phyloP scores from a whole-genome alignment of 805 yeast species.

The Candida jianshihensis region DNA sequence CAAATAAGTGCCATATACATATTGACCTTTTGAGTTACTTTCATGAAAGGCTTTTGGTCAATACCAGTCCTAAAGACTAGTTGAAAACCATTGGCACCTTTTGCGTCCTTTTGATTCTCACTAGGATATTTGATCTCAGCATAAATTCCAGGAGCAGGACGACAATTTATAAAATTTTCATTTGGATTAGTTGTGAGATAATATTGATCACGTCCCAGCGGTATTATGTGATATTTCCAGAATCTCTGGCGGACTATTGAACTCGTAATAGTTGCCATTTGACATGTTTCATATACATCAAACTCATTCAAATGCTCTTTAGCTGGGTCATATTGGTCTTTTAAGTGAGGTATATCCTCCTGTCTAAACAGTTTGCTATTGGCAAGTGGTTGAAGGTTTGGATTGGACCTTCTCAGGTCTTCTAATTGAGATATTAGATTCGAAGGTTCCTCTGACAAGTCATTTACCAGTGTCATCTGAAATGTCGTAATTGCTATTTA shows the following conservation, averaged over 20 bases:
- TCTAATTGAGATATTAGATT: slow-evolving; percentile 3
- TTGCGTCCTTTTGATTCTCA: neutral
- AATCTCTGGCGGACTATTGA: slow-evolving; percentile 7
- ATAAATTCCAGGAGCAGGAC: slow-evolving; percentile 58
- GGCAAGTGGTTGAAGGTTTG: slow-evolving; percentile 19
- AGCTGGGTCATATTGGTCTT: too few relatives aligned
- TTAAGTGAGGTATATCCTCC: too few relatives aligned
- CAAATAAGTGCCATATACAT: too few relatives aligned
- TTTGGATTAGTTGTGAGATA: slow-evolving; percentile 67
- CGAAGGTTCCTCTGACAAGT: too few relatives aligned
- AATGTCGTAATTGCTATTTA: neutral
- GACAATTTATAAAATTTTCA: slow-evolving; percentile 46
- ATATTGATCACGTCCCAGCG: slow-evolving; percentile 45
- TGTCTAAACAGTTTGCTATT: neutral
- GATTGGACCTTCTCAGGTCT: slow-evolving; percentile 14
- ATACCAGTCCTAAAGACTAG: slow-evolving; percentile 21
- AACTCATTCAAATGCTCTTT: too few relatives aligned
- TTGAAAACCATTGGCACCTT: slow-evolving; percentile 18
- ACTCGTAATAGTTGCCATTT: neutral
- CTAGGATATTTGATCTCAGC: slow-evolving; percentile 32
- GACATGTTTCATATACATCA: too few relatives aligned
- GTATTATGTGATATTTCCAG: slow-evolving; percentile 52
- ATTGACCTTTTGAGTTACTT: slow-evolving; percentile 11
- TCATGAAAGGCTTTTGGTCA: slow-evolving; percentile 10
- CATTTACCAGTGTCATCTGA: neutral